Conservation (phyloP, 768 basidiomycete species). For the Sarcodon aspratus region DNA sequence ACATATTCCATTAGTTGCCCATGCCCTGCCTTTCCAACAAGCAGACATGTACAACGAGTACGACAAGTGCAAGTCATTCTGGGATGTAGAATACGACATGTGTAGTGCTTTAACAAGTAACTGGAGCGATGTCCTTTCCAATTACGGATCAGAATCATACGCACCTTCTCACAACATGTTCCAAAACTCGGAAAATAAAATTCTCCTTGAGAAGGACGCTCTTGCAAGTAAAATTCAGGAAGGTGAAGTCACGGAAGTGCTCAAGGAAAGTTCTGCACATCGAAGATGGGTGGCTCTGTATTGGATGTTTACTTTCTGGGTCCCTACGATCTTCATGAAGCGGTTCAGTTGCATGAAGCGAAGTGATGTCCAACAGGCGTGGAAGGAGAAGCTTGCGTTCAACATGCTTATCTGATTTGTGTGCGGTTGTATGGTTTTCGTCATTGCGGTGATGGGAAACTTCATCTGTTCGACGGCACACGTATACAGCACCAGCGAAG, state of each 20-base stretch:
- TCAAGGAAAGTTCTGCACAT: constrained; percentile 73
- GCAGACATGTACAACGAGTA: constrained; percentile 75
- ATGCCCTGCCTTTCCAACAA: constrained; percentile 73
- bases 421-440: constrained; percentile 81
- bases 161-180: constrained; percentile 96
- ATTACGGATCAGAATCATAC: constrained; percentile 86
- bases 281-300: constrained; percentile 81
- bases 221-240: constrained; percentile 77
- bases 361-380: constrained; percentile 86
- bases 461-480: constrained; percentile 94
- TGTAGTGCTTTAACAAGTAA: constrained; percentile 69
- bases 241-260: constrained; percentile 78
- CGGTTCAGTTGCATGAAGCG: constrained; percentile 90
- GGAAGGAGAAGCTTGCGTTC: constrained; percentile 93
- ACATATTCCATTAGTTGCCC: too few species aligned
- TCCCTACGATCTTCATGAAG: constrained; percentile 59
- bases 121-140: constrained; percentile 66
- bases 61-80: too few species aligned
- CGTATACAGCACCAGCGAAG: constrained; percentile 76
- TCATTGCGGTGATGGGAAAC: constrained; percentile 78
- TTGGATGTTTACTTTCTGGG: constrained; percentile 88
- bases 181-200: constrained; percentile 68
- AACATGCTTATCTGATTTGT: constrained; percentile 95
- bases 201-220: too few species aligned
- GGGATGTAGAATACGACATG: constrained; percentile 71